These are phyloP conservation scores for Zarea fungicola DNA, from an alignment of 2,329 filamentous ascomycete species.

Conservation along the genomic window DNA sequence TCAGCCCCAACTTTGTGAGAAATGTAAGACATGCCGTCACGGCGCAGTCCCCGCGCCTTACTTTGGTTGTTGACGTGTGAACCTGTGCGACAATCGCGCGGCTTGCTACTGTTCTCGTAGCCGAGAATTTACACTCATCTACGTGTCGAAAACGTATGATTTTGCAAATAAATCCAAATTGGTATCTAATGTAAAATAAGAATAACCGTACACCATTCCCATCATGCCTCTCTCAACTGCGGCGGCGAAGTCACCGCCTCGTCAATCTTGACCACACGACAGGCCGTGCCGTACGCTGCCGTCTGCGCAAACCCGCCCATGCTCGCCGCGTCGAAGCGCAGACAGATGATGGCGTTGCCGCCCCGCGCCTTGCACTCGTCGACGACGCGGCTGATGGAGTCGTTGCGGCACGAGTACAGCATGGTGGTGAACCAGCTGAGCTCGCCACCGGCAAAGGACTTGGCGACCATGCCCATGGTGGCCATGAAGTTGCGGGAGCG, in stretches of 20 bases:
- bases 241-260: constrained; percentile 16
- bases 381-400: constrained; percentile 51
- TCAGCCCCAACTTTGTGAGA: too few species aligned
- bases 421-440: constrained; percentile 54
- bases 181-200: background rate
- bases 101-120: too few species aligned
- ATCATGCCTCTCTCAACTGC: constrained; percentile 21
- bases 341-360: constrained; percentile 54
- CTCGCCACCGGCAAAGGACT: constrained; percentile 54
- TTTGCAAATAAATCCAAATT: background rate
- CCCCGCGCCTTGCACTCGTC: constrained; percentile 52
- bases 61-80: too few species aligned
- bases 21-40: too few species aligned
- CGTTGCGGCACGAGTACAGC: constrained; percentile 54
- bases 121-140: background rate
- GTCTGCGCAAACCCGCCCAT: constrained; percentile 53
- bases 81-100: background rate
- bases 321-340: constrained; percentile 53
- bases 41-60: too few species aligned
- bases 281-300: constrained; percentile 56
- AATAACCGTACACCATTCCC: background rate
- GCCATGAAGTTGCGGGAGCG: constrained; percentile 55
- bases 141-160: background rate
- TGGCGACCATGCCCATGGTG: constrained; percentile 49
- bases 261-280: constrained; percentile 51